Evolutionary conservation across 768 basidiomycete genomes (phyloP).

Genomic region (Royoungia palumana): DNA sequence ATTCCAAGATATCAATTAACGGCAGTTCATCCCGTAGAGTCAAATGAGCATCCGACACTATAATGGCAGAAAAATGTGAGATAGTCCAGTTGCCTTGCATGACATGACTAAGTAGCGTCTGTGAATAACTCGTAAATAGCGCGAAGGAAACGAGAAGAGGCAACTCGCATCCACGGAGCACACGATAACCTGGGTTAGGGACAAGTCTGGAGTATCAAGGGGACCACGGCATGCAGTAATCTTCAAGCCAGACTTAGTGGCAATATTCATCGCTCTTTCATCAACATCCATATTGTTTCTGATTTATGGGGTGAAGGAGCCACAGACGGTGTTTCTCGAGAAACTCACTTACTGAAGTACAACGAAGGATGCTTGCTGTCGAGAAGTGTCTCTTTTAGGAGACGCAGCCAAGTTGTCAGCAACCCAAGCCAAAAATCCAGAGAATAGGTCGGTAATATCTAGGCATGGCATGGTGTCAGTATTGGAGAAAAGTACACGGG

Average conservation of each 20-base stretch:
- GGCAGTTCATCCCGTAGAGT: conserved; percentile 37
- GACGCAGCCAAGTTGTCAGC: neutral
- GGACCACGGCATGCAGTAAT: conserved; percentile 11
- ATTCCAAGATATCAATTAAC: conserved; percentile 43
- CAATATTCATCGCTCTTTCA: conserved; percentile 12
- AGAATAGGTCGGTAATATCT: conserved; percentile 19
- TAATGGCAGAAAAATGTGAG: conserved; percentile 42
- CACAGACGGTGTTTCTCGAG: neutral
- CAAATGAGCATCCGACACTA: conserved; percentile 42
- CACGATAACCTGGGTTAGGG: conserved; percentile 37
- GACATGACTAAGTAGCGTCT: conserved; percentile 43
- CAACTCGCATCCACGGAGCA: conserved; percentile 39
- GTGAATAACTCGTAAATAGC: conserved; percentile 4
- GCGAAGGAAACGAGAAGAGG: neutral
- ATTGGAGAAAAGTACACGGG: neutral
- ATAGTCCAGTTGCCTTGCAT: conserved; percentile 37
- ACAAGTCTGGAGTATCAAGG: conserved; percentile 15
- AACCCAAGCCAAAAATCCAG: conserved; percentile 20
- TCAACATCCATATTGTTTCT: conserved; percentile 17
- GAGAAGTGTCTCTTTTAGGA: neutral
- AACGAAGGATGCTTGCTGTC: conserved; percentile 13
- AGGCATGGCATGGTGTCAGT: conserved; percentile 1
- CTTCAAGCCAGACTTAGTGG: conserved; percentile 15
- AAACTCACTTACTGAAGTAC: conserved; percentile 18
- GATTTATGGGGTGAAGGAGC: neutral